Evolutionary conservation across 225 moss, liverwort and hornwort genomes (phyloP).

Genomic region (Physcomitrellopsis africana): DNA sequence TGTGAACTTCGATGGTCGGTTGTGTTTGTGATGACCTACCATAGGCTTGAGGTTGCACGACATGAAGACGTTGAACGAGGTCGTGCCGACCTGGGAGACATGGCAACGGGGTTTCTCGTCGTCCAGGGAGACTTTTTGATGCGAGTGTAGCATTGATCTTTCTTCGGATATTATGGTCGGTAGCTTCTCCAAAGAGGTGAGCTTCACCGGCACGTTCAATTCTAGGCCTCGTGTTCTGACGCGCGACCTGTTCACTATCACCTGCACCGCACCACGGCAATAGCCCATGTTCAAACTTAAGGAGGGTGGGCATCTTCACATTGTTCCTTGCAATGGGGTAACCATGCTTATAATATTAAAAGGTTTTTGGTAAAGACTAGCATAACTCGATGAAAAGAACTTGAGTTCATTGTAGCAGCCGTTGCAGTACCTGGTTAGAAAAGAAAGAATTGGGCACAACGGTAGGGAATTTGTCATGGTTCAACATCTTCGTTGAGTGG

Average conservation of each 20-base stretch:
- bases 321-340: background rate
- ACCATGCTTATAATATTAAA: too few species aligned
- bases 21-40: slow-evolving; percentile 40
- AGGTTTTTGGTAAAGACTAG: too few species aligned
- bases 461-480: slow-evolving; percentile 59
- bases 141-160: slow-evolving; percentile 55
- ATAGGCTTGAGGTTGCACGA: slow-evolving; percentile 72
- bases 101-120: slow-evolving; percentile 66
- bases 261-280: slow-evolving; percentile 34
- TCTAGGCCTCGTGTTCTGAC: slow-evolving; percentile 58
- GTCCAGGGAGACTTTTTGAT: slow-evolving; percentile 49
- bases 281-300: background rate
- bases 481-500: slow-evolving; percentile 69
- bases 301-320: background rate
- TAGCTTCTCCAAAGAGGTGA: slow-evolving; percentile 59
- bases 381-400: too few species aligned
- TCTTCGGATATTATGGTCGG: slow-evolving; percentile 59
- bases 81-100: slow-evolving; percentile 56
- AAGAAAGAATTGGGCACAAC: slow-evolving; percentile 74
- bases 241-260: slow-evolving; percentile 72
- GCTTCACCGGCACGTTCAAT: slow-evolving; percentile 57
- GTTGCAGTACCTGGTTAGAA: slow-evolving; percentile 55
- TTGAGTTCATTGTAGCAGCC: too few species aligned
- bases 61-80: slow-evolving; percentile 60
- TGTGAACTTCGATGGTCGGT: too few species aligned